Conservation (phyloP, 441 rosid species). For the Viola pubescens region DNA sequence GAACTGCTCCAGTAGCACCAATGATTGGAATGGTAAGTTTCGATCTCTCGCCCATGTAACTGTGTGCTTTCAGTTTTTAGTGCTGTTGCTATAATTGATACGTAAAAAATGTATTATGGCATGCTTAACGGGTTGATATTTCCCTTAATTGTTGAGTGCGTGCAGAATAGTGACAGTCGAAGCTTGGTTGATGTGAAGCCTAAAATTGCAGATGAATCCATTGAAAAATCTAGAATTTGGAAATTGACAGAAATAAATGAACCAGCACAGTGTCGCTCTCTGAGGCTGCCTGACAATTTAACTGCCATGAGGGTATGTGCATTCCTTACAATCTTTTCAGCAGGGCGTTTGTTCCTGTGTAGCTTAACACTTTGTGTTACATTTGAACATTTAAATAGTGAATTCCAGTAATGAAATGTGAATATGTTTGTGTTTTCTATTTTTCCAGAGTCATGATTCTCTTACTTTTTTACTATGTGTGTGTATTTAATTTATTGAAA, state of each 20-base stretch:
- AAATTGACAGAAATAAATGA: constrained; percentile 75
- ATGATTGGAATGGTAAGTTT: constrained; percentile 53
- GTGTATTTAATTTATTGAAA: too few relatives aligned
- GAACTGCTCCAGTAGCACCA: constrained; percentile 43
- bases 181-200: constrained; percentile 59
- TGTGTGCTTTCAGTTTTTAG: not conserved
- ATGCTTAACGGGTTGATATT: not conserved
- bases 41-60: not conserved
- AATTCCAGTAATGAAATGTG: too few relatives aligned
- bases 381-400: not conserved
- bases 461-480: too few relatives aligned
- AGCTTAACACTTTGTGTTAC: not conserved
- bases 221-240: constrained; percentile 69
- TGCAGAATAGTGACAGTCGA: constrained; percentile 50
- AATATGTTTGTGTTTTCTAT: too few relatives aligned
- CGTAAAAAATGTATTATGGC: not conserved
- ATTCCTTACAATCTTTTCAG: constrained; percentile 5
- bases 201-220: constrained; percentile 53
- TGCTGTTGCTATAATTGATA: too few relatives aligned
- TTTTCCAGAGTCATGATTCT: too few relatives aligned
- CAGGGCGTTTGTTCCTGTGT: constrained; percentile 3
- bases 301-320: constrained; percentile 54
- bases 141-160: constrained; percentile 19
- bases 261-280: constrained; percentile 64
- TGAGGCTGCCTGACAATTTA: constrained; percentile 64